A percentile compares a stretch with the other conserved stretches of the same genome.
phyloP scores from a whole-genome alignment of 2,329 filamentous ascomycete species.

The Neophaeococcomyces mojaviensis region DNA sequence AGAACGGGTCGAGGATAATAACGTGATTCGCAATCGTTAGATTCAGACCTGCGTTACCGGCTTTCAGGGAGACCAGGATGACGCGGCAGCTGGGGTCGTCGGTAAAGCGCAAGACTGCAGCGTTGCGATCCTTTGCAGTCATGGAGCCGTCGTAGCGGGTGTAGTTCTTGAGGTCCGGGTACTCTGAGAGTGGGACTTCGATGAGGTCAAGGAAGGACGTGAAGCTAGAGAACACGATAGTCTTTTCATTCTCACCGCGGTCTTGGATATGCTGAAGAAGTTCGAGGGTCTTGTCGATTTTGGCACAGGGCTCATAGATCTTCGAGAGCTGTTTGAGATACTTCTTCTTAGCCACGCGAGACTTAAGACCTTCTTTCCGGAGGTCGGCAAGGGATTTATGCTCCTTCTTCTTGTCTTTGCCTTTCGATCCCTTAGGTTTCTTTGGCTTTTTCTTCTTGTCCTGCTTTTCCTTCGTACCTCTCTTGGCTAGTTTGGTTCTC shows the following conservation, averaged over 20 bases:
- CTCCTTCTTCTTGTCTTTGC: constrained; percentile 33
- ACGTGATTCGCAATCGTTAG: constrained; percentile 75
- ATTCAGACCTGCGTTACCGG: constrained; percentile 80
- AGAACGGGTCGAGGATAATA: constrained; percentile 87
- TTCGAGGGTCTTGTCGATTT: constrained; percentile 62
- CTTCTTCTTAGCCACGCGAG: constrained; percentile 55
- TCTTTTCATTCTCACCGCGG: constrained; percentile 59
- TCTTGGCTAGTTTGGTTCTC: constrained; percentile 11
- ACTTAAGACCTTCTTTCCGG: constrained; percentile 59
- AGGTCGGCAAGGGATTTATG: constrained; percentile 53
- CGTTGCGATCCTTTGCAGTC: constrained; percentile 57
- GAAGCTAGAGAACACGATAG: constrained; percentile 75
- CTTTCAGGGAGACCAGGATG: constrained; percentile 72
- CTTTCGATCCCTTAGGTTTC: constrained; percentile 17
- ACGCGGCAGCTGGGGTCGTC: constrained; percentile 54
- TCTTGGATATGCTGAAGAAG: constrained; percentile 48
- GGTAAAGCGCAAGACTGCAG: constrained; percentile 61
- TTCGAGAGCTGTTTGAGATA: constrained; percentile 64
- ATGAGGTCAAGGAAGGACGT: constrained; percentile 71
- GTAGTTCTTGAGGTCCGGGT: constrained; percentile 44
- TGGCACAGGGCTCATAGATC: constrained; percentile 66
- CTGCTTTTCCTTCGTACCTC: constrained; percentile 21
- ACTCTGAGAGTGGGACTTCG: constrained; percentile 55
- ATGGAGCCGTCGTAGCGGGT: constrained; percentile 72
- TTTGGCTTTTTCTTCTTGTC: constrained; percentile 10